Conservation (phyloP, 495 filamentous ascomycete genomes). For the Tuber melanosporum region DNA sequence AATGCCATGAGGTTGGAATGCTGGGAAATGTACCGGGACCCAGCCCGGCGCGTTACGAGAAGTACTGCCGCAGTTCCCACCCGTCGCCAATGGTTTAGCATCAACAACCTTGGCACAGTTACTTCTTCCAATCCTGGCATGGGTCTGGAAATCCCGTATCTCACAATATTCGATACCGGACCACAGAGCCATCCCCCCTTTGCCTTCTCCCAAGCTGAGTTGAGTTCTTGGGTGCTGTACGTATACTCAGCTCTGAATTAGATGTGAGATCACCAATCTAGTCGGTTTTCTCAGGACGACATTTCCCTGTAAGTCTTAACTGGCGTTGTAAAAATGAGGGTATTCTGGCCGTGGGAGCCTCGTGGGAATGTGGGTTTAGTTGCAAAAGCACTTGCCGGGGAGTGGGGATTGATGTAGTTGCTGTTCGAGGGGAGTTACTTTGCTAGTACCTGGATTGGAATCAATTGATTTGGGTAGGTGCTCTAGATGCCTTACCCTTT, state of each 20-base stretch:
- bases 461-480: no score
- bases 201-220: background rate
- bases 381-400: no score
- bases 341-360: no score
- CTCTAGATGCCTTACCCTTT: no score
- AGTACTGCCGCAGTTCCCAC: background rate
- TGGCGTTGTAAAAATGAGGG: no score
- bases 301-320: constrained; percentile 30
- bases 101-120: background rate
- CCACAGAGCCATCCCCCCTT: background rate
- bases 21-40: background rate
- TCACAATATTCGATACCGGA: background rate
- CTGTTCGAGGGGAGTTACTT: no score
- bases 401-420: no score
- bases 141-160: background rate
- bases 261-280: constrained; percentile 45
- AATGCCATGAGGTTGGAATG: background rate
- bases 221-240: background rate
- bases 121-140: background rate
- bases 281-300: constrained; percentile 29
- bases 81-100: background rate
- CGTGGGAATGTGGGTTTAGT: no score
- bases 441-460: no score
- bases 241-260: background rate
- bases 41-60: background rate